phyloP scores from a whole-genome alignment of 148 eudicot species.

The Euryodendron excelsum region DNA sequence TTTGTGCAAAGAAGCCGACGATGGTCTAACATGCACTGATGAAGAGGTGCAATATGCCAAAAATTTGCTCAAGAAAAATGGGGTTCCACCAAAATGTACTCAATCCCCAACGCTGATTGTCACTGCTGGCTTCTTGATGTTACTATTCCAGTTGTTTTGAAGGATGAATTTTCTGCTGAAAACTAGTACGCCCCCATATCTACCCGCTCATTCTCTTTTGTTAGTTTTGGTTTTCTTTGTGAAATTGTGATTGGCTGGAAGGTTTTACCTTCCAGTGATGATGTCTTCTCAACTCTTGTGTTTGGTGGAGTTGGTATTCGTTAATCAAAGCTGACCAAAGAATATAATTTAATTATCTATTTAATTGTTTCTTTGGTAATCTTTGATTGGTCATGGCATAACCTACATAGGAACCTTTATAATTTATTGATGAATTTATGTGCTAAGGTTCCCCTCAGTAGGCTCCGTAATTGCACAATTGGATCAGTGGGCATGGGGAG shows the following conservation, averaged over 20 bases:
- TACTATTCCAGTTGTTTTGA: conserved; percentile 21
- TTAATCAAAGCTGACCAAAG: neutral
- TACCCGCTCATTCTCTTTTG: neutral
- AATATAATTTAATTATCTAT: no score
- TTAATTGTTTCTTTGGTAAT: no score
- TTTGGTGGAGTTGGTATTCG: neutral
- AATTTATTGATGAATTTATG: no score
- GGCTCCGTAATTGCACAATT: no score
- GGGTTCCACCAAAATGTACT: neutral
- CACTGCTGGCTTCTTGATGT: conserved; percentile 10
- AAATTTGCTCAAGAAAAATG: neutral
- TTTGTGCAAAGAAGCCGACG: conserved; percentile 51
- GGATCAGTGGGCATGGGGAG: no score
- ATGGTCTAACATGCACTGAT: conserved; percentile 49
- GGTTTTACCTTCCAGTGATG: neutral
- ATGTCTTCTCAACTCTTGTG: neutral
- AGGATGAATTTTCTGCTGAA: neutral
- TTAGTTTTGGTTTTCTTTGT: neutral
- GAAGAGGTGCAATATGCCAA: neutral
- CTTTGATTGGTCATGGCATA: no score
- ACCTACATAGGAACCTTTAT: no score
- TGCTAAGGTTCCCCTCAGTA: no score
- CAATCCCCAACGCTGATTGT: conserved; percentile 11
- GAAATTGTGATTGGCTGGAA: neutral
- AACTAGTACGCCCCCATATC: no score